These are phyloP conservation scores for Barnettozyma wickerhamii DNA, from an alignment of 805 yeast species.

Conservation along the genomic window DNA sequence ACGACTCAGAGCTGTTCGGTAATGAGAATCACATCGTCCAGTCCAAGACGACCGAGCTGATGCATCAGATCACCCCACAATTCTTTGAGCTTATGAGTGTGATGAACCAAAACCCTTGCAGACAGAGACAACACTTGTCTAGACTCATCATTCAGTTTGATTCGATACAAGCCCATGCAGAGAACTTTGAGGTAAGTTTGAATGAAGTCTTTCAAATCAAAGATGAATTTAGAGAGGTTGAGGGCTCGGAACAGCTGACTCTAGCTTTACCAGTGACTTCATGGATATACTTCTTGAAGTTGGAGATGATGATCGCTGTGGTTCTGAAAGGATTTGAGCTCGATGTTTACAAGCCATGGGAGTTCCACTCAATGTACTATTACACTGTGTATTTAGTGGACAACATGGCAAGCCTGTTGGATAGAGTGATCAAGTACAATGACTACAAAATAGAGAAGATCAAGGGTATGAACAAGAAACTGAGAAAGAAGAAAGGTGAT, in stretches of 20 bases:
- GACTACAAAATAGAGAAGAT: constrained; percentile 30
- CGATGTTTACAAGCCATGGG: constrained; percentile 69
- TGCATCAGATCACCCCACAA: constrained; percentile 45
- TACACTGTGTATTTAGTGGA: constrained; percentile 49
- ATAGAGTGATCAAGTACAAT: constrained; percentile 30
- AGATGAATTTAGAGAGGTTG: constrained; percentile 21
- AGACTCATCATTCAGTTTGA: constrained; percentile 63
- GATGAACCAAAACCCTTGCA: constrained; percentile 63
- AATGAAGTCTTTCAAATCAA: constrained; percentile 31
- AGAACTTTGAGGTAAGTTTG: constrained; percentile 51
- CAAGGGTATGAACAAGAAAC: constrained; percentile 32
- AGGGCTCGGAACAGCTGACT: constrained; percentile 15
- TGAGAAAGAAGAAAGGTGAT: constrained; percentile 49
- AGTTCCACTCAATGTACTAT: constrained; percentile 65
- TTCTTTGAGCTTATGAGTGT: constrained; percentile 40
- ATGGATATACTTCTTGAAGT: constrained; percentile 63
- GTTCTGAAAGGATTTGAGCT: constrained; percentile 70
- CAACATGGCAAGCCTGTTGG: constrained; percentile 41
- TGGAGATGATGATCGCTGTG: constrained; percentile 69
- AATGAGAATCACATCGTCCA: constrained; percentile 21
- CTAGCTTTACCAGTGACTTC: constrained; percentile 65
- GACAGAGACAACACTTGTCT: constrained; percentile 74
- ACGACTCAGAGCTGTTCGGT: constrained; percentile 29
- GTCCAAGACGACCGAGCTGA: constrained; percentile 26
- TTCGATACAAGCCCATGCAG: constrained; percentile 72